Evolutionary conservation across 75 land plant species (phyloP).

Genomic region (Adiantum capillusveneris): DNA sequence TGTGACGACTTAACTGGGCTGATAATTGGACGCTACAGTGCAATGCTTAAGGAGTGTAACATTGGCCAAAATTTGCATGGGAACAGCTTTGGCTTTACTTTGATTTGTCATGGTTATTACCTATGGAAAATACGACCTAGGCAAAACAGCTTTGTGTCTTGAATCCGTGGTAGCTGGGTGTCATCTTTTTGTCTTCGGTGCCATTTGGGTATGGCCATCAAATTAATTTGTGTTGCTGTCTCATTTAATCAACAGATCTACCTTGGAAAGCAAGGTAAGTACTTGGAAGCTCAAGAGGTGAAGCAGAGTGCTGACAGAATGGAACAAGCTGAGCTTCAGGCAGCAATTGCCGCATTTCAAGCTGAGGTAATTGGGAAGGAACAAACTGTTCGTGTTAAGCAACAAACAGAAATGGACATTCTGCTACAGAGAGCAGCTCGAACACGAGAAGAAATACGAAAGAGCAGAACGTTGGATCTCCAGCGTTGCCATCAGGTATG

Average conservation of each 20-base stretch:
- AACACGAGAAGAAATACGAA: conserved; percentile 37
- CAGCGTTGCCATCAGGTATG: conserved; percentile 33
- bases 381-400: conserved; percentile 28
- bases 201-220: too few species aligned
- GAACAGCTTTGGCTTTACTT: too few species aligned
- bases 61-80: too few species aligned
- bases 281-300: conserved; percentile 32
- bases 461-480: conserved; percentile 24
- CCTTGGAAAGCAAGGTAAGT: conserved; percentile 35
- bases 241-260: conserved; percentile 8
- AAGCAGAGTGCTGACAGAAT: conserved; percentile 27
- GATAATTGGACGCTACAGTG: too few species aligned
- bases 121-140: too few species aligned
- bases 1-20: too few species aligned
- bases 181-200: too few species aligned
- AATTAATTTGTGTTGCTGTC: too few species aligned
- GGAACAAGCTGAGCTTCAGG: conserved; percentile 35
- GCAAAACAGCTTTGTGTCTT: too few species aligned
- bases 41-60: too few species aligned
- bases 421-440: conserved; percentile 36
- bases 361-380: conserved; percentile 25
- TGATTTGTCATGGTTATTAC: too few species aligned
- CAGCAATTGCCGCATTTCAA: conserved; percentile 26
- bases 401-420: conserved; percentile 31
- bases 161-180: too few species aligned